Percentiles rank a stretch among this genome's conserved stretches.
These are phyloP conservation scores for Mortierella antarctica DNA, from an alignment of 192 early-diverging fungal genomes.

Conservation along the genomic window DNA sequence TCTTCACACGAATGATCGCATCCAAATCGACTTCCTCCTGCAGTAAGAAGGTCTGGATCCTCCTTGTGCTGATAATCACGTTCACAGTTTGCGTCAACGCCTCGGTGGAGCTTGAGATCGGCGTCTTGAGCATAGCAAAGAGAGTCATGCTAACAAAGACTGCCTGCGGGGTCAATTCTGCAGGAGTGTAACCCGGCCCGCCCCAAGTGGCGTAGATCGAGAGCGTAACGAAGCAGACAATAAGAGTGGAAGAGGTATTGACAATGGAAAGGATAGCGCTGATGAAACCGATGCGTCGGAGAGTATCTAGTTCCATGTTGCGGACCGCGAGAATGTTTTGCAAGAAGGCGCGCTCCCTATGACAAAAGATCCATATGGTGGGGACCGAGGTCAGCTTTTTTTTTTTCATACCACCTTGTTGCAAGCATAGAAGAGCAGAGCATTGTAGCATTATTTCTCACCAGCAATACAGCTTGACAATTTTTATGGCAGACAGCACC, in stretches of 20 bases:
- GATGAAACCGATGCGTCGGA: not conserved
- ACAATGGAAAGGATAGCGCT: constrained; percentile 18
- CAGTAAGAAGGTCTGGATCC: constrained; percentile 22
- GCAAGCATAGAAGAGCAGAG: not conserved
- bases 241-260: constrained; percentile 10
- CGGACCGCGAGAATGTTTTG: constrained; percentile 17
- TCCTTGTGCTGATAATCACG: constrained; percentile 61
- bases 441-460: not conserved
- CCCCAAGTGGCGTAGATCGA: constrained; percentile 27
- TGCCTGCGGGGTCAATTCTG: constrained; percentile 30
- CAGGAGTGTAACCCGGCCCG: constrained; percentile 23
- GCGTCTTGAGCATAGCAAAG: constrained; percentile 69
- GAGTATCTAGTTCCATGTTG: constrained; percentile 2
- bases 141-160: constrained; percentile 75
- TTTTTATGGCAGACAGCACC: constrained; percentile 47
- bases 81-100: constrained; percentile 62
- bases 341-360: constrained; percentile 25
- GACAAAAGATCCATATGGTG: not conserved
- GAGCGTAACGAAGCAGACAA: constrained; percentile 19
- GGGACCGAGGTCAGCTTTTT: no score
- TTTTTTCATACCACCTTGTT: no score
- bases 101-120: constrained; percentile 64
- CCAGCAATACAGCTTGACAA: constrained; percentile 48
- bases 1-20: constrained; percentile 3
- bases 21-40: constrained; percentile 28